Evolutionary conservation across 805 yeast species (phyloP), one percentile per base, ranked within the genome.

Genomic region (Saturnispora saitoi): DNA sequence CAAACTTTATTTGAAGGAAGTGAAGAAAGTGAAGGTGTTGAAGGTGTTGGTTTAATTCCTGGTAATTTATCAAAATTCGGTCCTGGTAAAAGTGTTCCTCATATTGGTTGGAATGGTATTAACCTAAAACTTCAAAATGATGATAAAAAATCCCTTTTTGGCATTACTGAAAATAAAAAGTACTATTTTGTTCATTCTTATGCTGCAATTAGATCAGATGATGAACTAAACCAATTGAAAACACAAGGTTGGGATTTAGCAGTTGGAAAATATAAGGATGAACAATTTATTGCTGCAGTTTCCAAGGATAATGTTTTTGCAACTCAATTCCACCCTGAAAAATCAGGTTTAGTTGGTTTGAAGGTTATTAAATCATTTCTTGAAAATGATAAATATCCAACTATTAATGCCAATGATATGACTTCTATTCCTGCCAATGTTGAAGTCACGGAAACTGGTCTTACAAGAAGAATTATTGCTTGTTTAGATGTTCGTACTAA

Each of bases 311-410:
- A 88, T 54, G 70, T 91, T 10, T 86, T 93, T 67, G 96, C 97
- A 39, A 93, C 98, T 1, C 99, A 93, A 65, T 93, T 93, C 66
- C 99, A 93, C 67, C 99, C 99, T n/a, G 99, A 93, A 63, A 93
- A 93, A 65, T 87, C 96, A 3, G 99, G 99, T 11, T 62, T 71
- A 20, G 95, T 96, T 4, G 99, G 99, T 43, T 70, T 93, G 41
- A 75, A 77, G 52, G 79, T 91, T 9, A 75, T 93, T 50, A 75
- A 75, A 50, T 77, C 86, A 26, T 93, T 93, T 62, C 69, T 93
- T 56, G 73, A 73, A 34, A 75, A 74, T 26, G 59, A 65, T 9
- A 70, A 67, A 51, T 38, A 26, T n/a, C 39, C 48, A 28, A 42
- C n/a, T 4, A 30, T 47, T 15, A 36, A 42, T 15, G 7, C 24